Base-by-base conservation (phyloP, 2,329 filamentous ascomycete species). In the Aureobasidium sp. region DNA sequence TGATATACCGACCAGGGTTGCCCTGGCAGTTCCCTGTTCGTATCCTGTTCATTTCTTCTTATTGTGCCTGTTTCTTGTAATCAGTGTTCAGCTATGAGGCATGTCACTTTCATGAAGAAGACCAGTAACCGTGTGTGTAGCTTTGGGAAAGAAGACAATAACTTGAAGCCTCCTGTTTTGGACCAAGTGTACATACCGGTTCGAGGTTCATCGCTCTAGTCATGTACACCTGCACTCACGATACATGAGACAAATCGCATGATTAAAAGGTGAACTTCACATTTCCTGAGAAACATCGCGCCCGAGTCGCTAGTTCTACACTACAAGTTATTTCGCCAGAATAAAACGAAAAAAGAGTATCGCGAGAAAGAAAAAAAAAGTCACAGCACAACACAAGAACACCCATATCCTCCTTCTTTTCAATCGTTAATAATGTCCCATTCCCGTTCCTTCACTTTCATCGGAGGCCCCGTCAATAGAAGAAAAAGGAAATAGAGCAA, bases 371-470 rank as follows among this genome's bases (percentile, higher is more conserved):
- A 25, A 33, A 21, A 21, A 29, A 50, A 35, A 21, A 35, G 15
- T 23, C 46, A 50, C 31, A 50, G 15, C 29, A 29, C 15, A 21
- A 40, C 38, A 40, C 42, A 45, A 15, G 35, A 50, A 37, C 47
- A 35, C 47, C 47, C 31, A 37, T 50, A 35, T 50, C 35, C 49
- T 53, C 49, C 49, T 40, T 53, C 49, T 53, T 40, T 53, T 53
- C 35, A 27, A 50, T 53, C 49, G 49, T 40, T 53, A 53, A 17
- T 23, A 53, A 40, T 40, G 23, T n/a, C 33, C 49, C 6, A 25
- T 49, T 31, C 19, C 29, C 31, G 27, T 53, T 19, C 25, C 27
- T 50, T 37, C 47, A 27, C 19, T 37, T 53, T 29, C 35, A 23
- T 53, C 33, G 49, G 23, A 27, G 43, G 27, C 43, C 25, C 35